Percentiles rank a stretch among this genome's conserved stretches.
Evolutionary conservation across 768 basidiomycete species (phyloP).

Genomic region (Tulasnella sp.): DNA sequence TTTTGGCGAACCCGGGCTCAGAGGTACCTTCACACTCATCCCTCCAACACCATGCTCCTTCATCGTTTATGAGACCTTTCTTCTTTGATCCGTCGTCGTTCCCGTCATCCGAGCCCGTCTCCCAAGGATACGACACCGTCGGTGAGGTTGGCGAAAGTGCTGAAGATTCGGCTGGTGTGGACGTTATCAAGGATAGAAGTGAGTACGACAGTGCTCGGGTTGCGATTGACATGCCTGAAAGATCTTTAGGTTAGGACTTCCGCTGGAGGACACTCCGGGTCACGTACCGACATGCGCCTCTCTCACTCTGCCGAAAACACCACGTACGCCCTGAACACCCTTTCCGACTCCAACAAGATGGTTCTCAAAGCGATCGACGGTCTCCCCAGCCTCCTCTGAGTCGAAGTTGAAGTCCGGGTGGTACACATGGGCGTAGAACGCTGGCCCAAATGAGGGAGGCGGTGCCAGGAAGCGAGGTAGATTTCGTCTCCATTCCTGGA

Average conservation of each 20-base stretch:
- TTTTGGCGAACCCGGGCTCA: background rate
- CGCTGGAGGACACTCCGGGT: background rate
- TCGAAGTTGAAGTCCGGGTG: conserved; percentile 83
- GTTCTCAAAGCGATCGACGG: conserved; percentile 47
- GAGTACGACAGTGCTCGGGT: conserved; percentile 65
- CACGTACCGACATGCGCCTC: conserved; percentile 57
- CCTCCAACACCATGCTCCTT: conserved; percentile 82
- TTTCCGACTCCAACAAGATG: conserved; percentile 56
- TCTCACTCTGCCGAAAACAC: conserved; percentile 47
- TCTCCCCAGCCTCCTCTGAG: conserved; percentile 50
- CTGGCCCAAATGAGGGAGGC: conserved; percentile 54
- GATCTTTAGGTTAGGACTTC: background rate
- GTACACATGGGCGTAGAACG: conserved; percentile 67
- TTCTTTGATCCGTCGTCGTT: conserved; percentile 28
- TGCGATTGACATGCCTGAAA: conserved; percentile 65
- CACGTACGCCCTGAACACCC: conserved; percentile 56
- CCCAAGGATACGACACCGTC: background rate
- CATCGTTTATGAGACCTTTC: conserved; percentile 52
- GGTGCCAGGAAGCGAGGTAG: conserved; percentile 34
- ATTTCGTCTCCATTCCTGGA: conserved; percentile 59
- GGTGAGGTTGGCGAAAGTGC: conserved; percentile 26
- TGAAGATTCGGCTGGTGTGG: conserved; percentile 42
- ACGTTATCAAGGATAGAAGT: conserved; percentile 60
- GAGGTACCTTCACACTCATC: conserved; percentile 56
- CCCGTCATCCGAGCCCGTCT: conserved; percentile 41